phyloP scores from a whole-genome alignment of 768 basidiomycete genomes.

The Boletales sp. region DNA sequence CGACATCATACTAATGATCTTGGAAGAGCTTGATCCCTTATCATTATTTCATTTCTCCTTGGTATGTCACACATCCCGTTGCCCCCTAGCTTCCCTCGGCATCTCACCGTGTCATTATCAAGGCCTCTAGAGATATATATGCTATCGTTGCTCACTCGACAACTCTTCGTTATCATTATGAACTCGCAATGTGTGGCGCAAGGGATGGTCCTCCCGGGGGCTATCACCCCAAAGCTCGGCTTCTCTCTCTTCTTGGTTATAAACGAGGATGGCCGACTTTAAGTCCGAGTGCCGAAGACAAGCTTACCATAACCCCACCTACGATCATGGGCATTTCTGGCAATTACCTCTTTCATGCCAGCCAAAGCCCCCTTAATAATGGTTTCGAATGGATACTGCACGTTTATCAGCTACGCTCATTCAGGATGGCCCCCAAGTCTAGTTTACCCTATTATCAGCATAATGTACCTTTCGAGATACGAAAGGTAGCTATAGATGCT shows the following conservation, averaged over 20 bases:
- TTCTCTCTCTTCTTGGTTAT: slow-evolving; percentile 27
- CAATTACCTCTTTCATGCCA: slow-evolving; percentile 32
- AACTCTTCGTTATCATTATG: slow-evolving; percentile 30
- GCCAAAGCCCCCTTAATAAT: slow-evolving; percentile 30
- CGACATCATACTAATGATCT: slow-evolving; percentile 28
- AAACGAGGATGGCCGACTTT: slow-evolving; percentile 34
- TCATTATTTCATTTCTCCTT: slow-evolving; percentile 31
- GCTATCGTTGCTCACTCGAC: slow-evolving; percentile 22
- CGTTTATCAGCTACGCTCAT: slow-evolving; percentile 32
- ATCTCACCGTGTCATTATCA: neutral
- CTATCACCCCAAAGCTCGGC: slow-evolving; percentile 18
- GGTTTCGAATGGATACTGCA: slow-evolving; percentile 31
- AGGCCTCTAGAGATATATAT: slow-evolving; percentile 25
- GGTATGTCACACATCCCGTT: slow-evolving; percentile 13
- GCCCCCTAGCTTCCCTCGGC: neutral
- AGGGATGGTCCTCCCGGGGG: slow-evolving; percentile 23
- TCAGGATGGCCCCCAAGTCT: slow-evolving; percentile 23
- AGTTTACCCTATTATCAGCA: slow-evolving; percentile 29
- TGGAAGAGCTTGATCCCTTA: slow-evolving; percentile 32
- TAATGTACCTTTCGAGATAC: slow-evolving; percentile 32
- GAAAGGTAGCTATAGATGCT: slow-evolving; percentile 30
- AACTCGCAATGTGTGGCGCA: slow-evolving; percentile 30
- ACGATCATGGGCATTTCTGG: slow-evolving; percentile 32
- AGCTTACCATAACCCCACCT: slow-evolving; percentile 27
- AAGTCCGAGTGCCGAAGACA: slow-evolving; percentile 30